Evolutionary conservation across 2,329 filamentous ascomycete species (phyloP).

Genomic region (Diaporthe amygdali): DNA sequence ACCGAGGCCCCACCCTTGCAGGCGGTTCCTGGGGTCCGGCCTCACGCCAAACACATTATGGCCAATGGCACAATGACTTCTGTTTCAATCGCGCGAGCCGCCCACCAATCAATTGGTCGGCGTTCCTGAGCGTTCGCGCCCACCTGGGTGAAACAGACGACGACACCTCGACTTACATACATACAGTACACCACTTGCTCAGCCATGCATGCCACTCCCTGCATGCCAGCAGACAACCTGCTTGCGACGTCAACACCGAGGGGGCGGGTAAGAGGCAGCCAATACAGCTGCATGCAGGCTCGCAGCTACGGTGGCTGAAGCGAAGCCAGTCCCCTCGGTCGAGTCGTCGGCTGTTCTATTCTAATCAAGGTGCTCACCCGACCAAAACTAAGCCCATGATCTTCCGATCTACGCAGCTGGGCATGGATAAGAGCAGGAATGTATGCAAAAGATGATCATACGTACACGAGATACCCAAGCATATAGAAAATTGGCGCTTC

Average conservation of each 20-base stretch:
- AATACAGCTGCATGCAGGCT: background rate
- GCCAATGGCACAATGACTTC: constrained; percentile 9
- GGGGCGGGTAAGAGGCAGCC: background rate
- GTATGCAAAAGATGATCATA: too few species aligned
- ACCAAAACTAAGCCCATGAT: too few species aligned
- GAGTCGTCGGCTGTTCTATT: too few species aligned
- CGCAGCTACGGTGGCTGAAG: background rate
- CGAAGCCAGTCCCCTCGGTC: too few species aligned
- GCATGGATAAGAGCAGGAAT: too few species aligned
- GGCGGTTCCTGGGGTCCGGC: background rate
- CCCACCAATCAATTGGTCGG: constrained; percentile 3
- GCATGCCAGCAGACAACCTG: background rate
- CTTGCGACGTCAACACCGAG: background rate
- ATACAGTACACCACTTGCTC: background rate
- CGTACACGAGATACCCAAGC: too few species aligned
- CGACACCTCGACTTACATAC: background rate
- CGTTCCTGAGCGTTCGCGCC: background rate
- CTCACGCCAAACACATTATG: constrained; percentile 3
- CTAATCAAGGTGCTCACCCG: too few species aligned
- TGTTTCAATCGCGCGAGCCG: background rate
- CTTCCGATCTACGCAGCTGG: too few species aligned
- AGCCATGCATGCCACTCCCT: background rate
- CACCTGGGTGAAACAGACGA: background rate
- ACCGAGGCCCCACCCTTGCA: background rate
- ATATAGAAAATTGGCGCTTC: too few species aligned